Conservation (phyloP, 2,329 filamentous ascomycete genomes). For the Sordariomycetes sp. region DNA sequence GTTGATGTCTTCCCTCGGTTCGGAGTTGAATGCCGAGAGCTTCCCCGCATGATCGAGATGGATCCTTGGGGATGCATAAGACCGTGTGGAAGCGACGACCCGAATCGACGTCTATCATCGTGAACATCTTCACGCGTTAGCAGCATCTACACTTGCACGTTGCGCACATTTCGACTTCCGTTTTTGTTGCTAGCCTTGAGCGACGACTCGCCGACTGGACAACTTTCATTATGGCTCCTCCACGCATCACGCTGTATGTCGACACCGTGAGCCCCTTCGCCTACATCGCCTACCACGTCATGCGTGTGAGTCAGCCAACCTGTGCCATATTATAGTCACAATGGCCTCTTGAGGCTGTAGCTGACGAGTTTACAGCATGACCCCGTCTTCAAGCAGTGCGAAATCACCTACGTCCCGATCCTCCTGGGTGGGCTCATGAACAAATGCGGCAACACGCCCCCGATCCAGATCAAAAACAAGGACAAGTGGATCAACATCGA, state of each 20-base stretch:
- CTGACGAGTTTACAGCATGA: constrained; percentile 14
- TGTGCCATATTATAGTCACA: background rate
- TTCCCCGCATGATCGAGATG: no score
- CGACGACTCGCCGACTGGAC: no score
- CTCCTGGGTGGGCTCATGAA: constrained; percentile 28
- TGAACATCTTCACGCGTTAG: no score
- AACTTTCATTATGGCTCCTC: background rate
- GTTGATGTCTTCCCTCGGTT: no score
- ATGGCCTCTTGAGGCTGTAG: background rate
- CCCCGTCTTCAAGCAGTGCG: constrained; percentile 16
- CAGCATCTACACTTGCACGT: no score
- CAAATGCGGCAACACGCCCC: constrained; percentile 23
- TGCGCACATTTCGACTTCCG: no score
- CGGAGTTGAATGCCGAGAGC: no score
- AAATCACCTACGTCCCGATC: constrained; percentile 25
- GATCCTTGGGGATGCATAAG: no score
- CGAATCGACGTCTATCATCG: no score
- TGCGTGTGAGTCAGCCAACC: constrained; percentile 24
- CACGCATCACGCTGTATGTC: constrained; percentile 24
- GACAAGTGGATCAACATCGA: constrained; percentile 21
- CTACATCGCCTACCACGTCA: constrained; percentile 26
- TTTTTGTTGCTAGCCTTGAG: no score
- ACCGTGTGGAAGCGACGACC: no score
- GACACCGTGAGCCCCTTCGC: constrained; percentile 30
- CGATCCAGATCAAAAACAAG: constrained; percentile 28